Evolutionary conservation across 495 filamentous ascomycete genomes (phyloP).

Genomic region (Hypomontagnella monticulosa): DNA sequence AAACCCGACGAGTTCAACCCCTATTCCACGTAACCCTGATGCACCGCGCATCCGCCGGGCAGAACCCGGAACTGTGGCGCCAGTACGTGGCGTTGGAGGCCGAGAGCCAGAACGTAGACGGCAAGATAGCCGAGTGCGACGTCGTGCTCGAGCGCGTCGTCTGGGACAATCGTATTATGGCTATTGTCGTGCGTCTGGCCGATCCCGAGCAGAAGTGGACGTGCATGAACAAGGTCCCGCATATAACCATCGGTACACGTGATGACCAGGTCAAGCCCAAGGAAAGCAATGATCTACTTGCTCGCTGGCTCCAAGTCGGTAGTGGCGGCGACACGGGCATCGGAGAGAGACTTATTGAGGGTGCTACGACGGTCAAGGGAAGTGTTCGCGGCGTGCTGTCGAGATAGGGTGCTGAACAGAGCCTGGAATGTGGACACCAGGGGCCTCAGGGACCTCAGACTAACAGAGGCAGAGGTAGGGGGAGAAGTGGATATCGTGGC

Average conservation of each 20-base stretch:
- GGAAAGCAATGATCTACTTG: conserved; percentile 88
- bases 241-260: conserved; percentile 89
- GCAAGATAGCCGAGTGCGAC: conserved; percentile 57
- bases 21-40: conserved; percentile 96
- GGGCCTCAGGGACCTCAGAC: too few species aligned
- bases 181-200: conserved; percentile 78
- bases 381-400: conserved; percentile 56
- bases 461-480: conserved; percentile 8
- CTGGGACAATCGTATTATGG: conserved; percentile 86
- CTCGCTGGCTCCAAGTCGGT: conserved; percentile 68
- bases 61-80: conserved; percentile 75
- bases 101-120: conserved; percentile 47
- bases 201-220: conserved; percentile 64
- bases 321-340: conserved; percentile 57
- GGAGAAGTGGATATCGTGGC: neutral
- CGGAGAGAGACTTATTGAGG: conserved; percentile 59
- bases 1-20: conserved; percentile 76
- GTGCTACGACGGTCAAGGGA: conserved; percentile 52
- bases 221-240: conserved; percentile 80
- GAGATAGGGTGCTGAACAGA: conserved; percentile 46
- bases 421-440: neutral
- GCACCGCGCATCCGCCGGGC: conserved; percentile 71
- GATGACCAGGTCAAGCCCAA: conserved; percentile 79
- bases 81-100: conserved; percentile 64
- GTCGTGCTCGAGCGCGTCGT: conserved; percentile 70